Base-by-base conservation (phyloP, 495 filamentous ascomycete species). In the Neurospora sublineolata region DNA sequence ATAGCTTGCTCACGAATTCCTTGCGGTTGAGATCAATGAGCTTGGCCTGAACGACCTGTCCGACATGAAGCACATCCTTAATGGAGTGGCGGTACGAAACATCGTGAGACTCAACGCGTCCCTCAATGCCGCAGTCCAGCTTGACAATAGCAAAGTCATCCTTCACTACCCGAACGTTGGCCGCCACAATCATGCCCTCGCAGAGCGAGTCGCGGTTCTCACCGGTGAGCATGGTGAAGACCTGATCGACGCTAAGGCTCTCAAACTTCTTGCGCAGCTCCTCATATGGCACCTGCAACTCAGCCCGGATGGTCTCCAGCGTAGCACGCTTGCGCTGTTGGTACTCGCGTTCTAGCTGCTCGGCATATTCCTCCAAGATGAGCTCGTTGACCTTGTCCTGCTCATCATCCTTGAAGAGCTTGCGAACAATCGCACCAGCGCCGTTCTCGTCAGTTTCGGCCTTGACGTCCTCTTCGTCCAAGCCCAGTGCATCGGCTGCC, bases 391-490 rank as follows among this genome's bases (percentile, higher is more conserved):
- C 93, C 77, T 93, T 94, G 72, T 97, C 94, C 77, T 94, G 91
- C 71, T 91, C 90, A 33, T 97, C 92, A 11, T 97, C 94, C 76
- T 91, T 92, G 80, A 98, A 90, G 8, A 99, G 87, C 80, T 93
- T 94, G 71, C 94, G 91, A 70, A 99, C 92, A 72, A 98, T 92
- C 9, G 94, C 95, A 40, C 92, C 92, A 0, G 89, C 84, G 1
- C 95, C 95, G 69, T 92, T 91, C 76, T 97, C 93, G 74, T 95
- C 91, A 8, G 89, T 90, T 81, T 98, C 94, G 1, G 92, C 93
- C 80, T 97, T 94, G 79, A 98, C 92, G 78, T 99, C 95, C 81
- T 99, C 95, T 80, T 99, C 95, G 76, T 99, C 96, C 74, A 97
- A 82, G 78, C 97, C 94, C 60, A 98, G 83, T 52, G 95, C 96